A percentile compares a stretch with the other conserved stretches of the same genome.
Conservation (phyloP, 2,329 filamentous ascomycete genomes). For the Domatiomyces globalis region DNA sequence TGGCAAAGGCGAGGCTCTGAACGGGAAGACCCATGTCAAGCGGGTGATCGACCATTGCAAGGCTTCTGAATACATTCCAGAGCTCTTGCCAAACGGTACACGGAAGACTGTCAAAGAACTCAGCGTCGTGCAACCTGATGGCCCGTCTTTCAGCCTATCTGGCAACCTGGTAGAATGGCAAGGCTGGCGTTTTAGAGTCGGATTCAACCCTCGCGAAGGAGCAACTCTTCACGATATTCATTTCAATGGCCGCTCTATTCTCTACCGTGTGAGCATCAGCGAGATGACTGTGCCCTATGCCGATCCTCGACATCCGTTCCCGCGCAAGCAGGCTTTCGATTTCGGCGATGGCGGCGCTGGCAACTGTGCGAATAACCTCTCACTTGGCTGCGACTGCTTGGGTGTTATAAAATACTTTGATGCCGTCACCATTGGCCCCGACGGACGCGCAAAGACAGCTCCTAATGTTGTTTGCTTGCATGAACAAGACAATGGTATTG, state of each 20-base stretch:
- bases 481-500: slow-evolving; percentile 55
- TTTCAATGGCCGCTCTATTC: slow-evolving; percentile 50
- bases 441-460: slow-evolving; percentile 38
- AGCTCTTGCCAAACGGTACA: slow-evolving; percentile 34
- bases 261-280: slow-evolving; percentile 52
- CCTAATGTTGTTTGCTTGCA: slow-evolving; percentile 55
- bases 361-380: slow-evolving; percentile 52
- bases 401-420: slow-evolving; percentile 55
- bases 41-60: slow-evolving; percentile 40
- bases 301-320: slow-evolving; percentile 50
- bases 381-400: slow-evolving; percentile 54
- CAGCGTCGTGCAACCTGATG: slow-evolving; percentile 57
- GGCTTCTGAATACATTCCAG: slow-evolving; percentile 37
- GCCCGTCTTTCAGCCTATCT: slow-evolving; percentile 48
- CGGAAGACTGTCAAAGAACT: slow-evolving; percentile 51
- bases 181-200: slow-evolving; percentile 54
- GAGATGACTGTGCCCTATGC: slow-evolving; percentile 60
- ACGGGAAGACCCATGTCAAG: slow-evolving; percentile 28
- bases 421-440: slow-evolving; percentile 37
- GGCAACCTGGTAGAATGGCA: slow-evolving; percentile 45
- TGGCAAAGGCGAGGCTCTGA: slow-evolving; percentile 36
- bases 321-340: slow-evolving; percentile 58
- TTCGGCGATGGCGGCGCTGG: slow-evolving; percentile 57
- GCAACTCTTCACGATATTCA: slow-evolving; percentile 55
- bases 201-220: slow-evolving; percentile 56